These are phyloP conservation scores for Apiotrichum laibachii DNA, from an alignment of 1,284 basidiomycete genomes.

Conservation along the genomic window DNA sequence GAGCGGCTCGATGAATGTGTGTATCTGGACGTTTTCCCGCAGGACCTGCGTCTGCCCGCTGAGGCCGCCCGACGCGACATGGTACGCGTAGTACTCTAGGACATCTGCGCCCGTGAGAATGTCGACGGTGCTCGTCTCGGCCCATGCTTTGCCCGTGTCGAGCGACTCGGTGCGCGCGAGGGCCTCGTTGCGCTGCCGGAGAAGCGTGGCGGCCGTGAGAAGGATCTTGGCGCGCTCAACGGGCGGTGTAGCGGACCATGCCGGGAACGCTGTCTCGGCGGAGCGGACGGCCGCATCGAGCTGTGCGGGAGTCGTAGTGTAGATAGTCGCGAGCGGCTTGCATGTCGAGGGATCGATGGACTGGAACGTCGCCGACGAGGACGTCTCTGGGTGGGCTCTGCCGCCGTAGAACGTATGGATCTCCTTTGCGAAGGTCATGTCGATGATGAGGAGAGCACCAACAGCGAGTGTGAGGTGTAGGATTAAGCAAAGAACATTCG, in stretches of 20 bases:
- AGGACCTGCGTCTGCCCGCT: slow-evolving; percentile 21
- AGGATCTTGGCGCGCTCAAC: slow-evolving; percentile 15
- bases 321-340: slow-evolving; percentile 15
- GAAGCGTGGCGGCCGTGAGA: slow-evolving; percentile 14
- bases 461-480: not conserved
- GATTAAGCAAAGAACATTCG: no score
- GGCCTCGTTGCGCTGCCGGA: slow-evolving; percentile 20
- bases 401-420: slow-evolving; percentile 24
- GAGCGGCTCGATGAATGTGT: slow-evolving; percentile 22
- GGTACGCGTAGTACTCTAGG: slow-evolving; percentile 23
- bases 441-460: not conserved
- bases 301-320: slow-evolving; percentile 15
- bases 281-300: slow-evolving; percentile 17
- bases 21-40: slow-evolving; percentile 11
- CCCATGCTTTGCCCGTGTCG: slow-evolving; percentile 24
- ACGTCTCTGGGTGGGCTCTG: slow-evolving; percentile 10
- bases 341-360: slow-evolving; percentile 16
- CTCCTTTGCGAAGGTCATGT: slow-evolving; percentile 18
- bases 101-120: slow-evolving; percentile 19
- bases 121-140: slow-evolving; percentile 20
- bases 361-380: slow-evolving; percentile 11
- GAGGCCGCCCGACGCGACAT: slow-evolving; percentile 18
- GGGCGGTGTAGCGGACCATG: slow-evolving; percentile 13
- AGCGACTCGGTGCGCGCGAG: slow-evolving; percentile 19
- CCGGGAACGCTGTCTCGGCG: slow-evolving; percentile 12